phyloP scores from a whole-genome alignment of 2,329 filamentous ascomycete genomes.

The Aaosphaeria pasadenensis region DNA sequence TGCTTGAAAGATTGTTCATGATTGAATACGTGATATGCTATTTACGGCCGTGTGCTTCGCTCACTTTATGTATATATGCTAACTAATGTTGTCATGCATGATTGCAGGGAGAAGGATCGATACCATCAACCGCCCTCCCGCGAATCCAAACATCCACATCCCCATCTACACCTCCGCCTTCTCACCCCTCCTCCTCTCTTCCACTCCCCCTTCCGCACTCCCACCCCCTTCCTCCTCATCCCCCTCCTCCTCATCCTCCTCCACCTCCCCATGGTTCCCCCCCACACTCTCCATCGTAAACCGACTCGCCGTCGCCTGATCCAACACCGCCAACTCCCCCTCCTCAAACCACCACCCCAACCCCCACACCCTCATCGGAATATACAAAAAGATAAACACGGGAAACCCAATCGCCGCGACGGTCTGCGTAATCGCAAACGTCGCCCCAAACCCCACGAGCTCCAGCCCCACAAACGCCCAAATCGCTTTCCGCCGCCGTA shows the following conservation, averaged over 20 bases:
- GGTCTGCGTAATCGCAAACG: slow-evolving; percentile 59
- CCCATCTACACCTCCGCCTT: slow-evolving; percentile 16
- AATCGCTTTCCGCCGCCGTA: slow-evolving; percentile 46
- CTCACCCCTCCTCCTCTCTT: slow-evolving; percentile 11
- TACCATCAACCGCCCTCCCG: too few relatives aligned
- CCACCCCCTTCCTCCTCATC: slow-evolving; percentile 48
- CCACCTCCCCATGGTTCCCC: slow-evolving; percentile 40
- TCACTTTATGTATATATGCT: too few relatives aligned
- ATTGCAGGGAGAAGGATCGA: too few relatives aligned
- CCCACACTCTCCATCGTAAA: slow-evolving; percentile 54
- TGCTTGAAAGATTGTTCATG: too few relatives aligned
- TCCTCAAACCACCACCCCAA: slow-evolving; percentile 51
- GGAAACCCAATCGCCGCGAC: slow-evolving; percentile 60
- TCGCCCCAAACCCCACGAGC: slow-evolving; percentile 50
- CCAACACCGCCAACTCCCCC: slow-evolving; percentile 49
- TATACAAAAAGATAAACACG: slow-evolving; percentile 55
- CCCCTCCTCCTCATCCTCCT: not conserved
- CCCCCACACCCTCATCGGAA: slow-evolving; percentile 51
- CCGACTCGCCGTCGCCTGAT: slow-evolving; percentile 53
- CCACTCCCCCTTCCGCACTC: slow-evolving; percentile 31
- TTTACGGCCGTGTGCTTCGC: too few relatives aligned
- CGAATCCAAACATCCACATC: slow-evolving; percentile 5
- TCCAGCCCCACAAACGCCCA: slow-evolving; percentile 52
- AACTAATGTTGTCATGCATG: too few relatives aligned
- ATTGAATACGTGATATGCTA: too few relatives aligned